Evolutionary conservation across 768 basidiomycete species (phyloP).

Genomic region (Epithele typhae): DNA sequence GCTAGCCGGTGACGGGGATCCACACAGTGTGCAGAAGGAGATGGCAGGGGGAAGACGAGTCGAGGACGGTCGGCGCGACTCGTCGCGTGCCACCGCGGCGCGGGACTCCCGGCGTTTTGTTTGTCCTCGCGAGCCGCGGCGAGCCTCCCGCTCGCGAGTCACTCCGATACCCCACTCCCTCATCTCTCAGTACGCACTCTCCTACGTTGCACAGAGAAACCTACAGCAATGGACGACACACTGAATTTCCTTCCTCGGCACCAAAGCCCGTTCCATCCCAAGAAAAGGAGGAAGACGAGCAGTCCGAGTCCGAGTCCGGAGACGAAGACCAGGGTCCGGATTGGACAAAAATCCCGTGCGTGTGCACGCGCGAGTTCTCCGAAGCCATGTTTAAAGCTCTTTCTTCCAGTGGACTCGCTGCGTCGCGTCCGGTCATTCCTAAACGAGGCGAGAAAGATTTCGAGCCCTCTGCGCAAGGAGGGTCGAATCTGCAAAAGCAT

Average conservation of each 20-base stretch:
- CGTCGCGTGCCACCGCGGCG: too few species aligned
- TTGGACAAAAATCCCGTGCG: slow-evolving; percentile 75
- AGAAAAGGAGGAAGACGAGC: slow-evolving; percentile 41
- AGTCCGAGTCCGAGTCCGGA: slow-evolving; percentile 61
- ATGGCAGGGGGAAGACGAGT: too few species aligned
- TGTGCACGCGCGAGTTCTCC: not conserved
- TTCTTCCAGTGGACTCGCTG: slow-evolving; percentile 8
- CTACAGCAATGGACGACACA: slow-evolving; percentile 54
- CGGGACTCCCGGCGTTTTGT: too few species aligned
- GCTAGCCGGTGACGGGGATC: too few species aligned
- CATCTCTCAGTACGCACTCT: not conserved
- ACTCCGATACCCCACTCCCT: not conserved
- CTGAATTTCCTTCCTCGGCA: slow-evolving; percentile 41
- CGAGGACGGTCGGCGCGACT: too few species aligned
- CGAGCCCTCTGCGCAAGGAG: slow-evolving; percentile 66
- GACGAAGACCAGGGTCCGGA: slow-evolving; percentile 79
- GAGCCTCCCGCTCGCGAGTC: slow-evolving; percentile 3
- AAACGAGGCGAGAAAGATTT: slow-evolving; percentile 98
- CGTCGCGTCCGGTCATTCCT: slow-evolving; percentile 71
- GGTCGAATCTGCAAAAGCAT: slow-evolving; percentile 75
- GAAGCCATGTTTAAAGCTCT: not conserved
- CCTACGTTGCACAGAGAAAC: not conserved
- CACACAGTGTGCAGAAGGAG: too few species aligned
- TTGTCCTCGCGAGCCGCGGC: not conserved
- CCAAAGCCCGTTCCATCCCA: slow-evolving; percentile 23